Evolutionary conservation across 1,284 basidiomycete genomes (phyloP).

Genomic region (Xerocomus amazonicus): DNA sequence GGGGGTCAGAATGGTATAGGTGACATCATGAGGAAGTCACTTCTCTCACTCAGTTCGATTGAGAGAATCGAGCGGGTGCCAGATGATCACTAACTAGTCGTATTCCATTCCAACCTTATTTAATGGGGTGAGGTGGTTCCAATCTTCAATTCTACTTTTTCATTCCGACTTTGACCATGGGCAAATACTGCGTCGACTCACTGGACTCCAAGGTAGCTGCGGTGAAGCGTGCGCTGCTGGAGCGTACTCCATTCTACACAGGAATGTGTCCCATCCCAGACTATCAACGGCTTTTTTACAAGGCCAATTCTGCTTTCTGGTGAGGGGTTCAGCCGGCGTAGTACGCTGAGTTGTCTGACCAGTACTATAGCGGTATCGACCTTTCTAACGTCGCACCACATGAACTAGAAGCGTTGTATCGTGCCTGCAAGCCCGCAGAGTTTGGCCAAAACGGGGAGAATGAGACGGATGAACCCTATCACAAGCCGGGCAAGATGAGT

Average conservation of each 20-base stretch:
- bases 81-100: too few species aligned
- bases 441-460: slow-evolving; percentile 9
- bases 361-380: slow-evolving; percentile 6
- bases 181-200: too few species aligned
- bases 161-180: too few species aligned
- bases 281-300: slow-evolving; percentile 8
- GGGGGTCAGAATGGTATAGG: too few species aligned
- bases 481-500: slow-evolving; percentile 36
- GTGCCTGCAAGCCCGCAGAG: slow-evolving; percentile 13
- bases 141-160: too few species aligned
- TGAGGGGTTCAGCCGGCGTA: too few species aligned
- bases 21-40: too few species aligned
- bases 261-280: slow-evolving; percentile 6
- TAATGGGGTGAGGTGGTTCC: neutral
- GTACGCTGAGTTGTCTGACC: too few species aligned
- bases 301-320: neutral
- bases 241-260: slow-evolving; percentile 1
- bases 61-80: too few species aligned
- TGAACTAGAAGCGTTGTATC: slow-evolving; percentile 6
- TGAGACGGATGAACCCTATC: slow-evolving; percentile 19
- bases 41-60: too few species aligned
- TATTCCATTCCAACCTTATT: too few species aligned
- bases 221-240: neutral
- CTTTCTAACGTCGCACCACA: neutral
- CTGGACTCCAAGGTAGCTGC: neutral